Evolutionary conservation across 169 alveolate species (phyloP).

Genomic region (Plasmodium falciparum): DNA sequence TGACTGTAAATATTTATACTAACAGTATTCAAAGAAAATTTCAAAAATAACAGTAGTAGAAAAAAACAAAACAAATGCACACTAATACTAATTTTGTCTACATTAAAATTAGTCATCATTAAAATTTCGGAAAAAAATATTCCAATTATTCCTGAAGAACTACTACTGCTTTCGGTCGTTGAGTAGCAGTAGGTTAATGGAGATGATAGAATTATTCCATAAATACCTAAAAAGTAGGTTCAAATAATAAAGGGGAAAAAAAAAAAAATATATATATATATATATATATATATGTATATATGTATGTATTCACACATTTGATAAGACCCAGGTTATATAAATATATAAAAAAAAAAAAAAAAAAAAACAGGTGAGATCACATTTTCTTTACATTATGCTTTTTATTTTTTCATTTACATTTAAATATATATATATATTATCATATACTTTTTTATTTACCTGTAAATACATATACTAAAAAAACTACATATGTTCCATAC

Average conservation of each 20-base stretch:
- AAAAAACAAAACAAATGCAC: constrained; percentile 76
- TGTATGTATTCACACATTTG: not conserved
- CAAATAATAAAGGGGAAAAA: constrained; percentile 13
- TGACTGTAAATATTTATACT: constrained; percentile 72
- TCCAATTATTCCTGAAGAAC: constrained; percentile 75
- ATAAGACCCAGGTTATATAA: not conserved
- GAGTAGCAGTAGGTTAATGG: constrained; percentile 76
- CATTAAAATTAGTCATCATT: constrained; percentile 78
- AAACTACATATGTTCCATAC: constrained; percentile 75
- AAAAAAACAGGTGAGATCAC: not conserved
- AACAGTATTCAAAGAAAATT: constrained; percentile 66
- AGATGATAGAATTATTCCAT: constrained; percentile 72
- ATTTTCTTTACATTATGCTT: not conserved
- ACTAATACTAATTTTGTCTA: constrained; percentile 77
- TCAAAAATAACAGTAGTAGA: constrained; percentile 66
- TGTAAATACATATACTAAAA: constrained; percentile 74
- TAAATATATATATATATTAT: not conserved
- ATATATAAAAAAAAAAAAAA: not conserved
- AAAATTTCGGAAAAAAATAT: constrained; percentile 77
- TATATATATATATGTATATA: not conserved
- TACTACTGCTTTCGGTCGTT: constrained; percentile 78
- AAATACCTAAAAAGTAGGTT: constrained; percentile 46
- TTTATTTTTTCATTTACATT: not conserved
- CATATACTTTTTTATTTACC: constrained; percentile 17
- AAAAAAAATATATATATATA: not conserved